Base-by-base conservation (phyloP, 2,329 filamentous ascomycete genomes). In the Coniosporium tulheliwenetii region DNA sequence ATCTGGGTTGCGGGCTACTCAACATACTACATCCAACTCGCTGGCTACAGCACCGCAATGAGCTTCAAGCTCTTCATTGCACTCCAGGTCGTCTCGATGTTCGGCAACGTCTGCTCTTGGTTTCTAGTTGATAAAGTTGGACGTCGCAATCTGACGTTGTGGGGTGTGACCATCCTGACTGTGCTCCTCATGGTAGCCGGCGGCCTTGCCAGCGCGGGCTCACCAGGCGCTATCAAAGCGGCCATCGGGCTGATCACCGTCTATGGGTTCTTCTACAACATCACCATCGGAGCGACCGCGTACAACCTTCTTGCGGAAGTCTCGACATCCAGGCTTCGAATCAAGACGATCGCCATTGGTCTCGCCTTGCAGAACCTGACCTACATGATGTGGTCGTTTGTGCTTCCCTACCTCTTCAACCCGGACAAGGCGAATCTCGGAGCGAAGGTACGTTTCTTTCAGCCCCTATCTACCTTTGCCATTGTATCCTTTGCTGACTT, bases 11-110 rank as follows among this genome's bases (percentile, higher is more conserved):
- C 56, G 2, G 47, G 50, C 5, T 66, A 66, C 44, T 50, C 51
- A n/a, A 64, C 62, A 2, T 66, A 66, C 48, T 66, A 65, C 46
- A 51, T 59, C 38, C 58, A 67, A 43, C 50, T 66, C 2, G 62
- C 64, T 8, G 63, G 63, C 8, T 64, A 59, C 45, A 54, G 51
- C 35, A 58, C 56, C 0, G 39, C 45, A 2, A 53, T 51, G 42
- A 57, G 53, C 40, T 65, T 63, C 50, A 57, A 50, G 39, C 50
- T 65, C 1, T 55, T 62, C 39, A 65, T 65, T 36, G 52, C 54
- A 8, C 61, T 65, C 44, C 62, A 63, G 38, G 52, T 57, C 2
- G 42, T 61, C 5, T 63, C 58, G 1, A 52, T 64, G 12, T 34
- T 59, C 4, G 64, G 64, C 15, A 65, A 63, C 40, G 45, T 65